Base-by-base conservation (phyloP, 345 rosid species). In the Eucalyptus brandiana region DNA sequence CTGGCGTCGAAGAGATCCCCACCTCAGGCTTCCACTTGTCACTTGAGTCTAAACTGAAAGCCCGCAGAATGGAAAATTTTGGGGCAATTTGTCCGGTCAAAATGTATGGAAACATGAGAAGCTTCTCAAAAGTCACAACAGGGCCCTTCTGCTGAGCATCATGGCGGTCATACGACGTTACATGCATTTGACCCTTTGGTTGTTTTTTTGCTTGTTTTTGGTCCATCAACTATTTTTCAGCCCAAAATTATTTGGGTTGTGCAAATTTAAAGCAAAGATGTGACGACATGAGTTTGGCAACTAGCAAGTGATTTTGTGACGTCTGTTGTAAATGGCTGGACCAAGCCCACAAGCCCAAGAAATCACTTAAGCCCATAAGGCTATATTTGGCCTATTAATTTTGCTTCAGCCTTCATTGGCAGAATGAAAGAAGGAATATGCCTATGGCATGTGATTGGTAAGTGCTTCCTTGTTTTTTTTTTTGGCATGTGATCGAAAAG, bases 291-390 rank as follows among this genome's bases (percentile, higher is more conserved):
- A 48, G 50, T 51, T 51, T 17, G 54, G 21, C 54, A 15, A 51
- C 19, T 44, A 50, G 53, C 53, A 12, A 50, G 18, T 15, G 53
- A 50, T 50, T 16, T 50, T 50, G 53, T 50, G 53, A 50, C 53
- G 19, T 50, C 1, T 50, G 53, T 16, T 50, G 21, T 15, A 50
- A 16, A 50, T 15, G 53, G 53, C 19, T 50, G 53, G 19, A 48
- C 49, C 49, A 48, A 48, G 5, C 2, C 49, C 49, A 48, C 49
- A 48, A 48, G 49, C 90, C 95, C 94, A 94, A 10, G 94, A 90
- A 19, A 86, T 89, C 30, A 92, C 48, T 45, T 45, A 45, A 45
- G 48, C 48, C 48, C 48, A 45, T 45, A 45, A 45, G 48, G 6
- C 32, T 51, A 49, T 54, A 89, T 87, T 21, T 88, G 86, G 2